phyloP scores from a whole-genome alignment of 768 basidiomycete species.

The Rhodotorula kratochvilovae region DNA sequence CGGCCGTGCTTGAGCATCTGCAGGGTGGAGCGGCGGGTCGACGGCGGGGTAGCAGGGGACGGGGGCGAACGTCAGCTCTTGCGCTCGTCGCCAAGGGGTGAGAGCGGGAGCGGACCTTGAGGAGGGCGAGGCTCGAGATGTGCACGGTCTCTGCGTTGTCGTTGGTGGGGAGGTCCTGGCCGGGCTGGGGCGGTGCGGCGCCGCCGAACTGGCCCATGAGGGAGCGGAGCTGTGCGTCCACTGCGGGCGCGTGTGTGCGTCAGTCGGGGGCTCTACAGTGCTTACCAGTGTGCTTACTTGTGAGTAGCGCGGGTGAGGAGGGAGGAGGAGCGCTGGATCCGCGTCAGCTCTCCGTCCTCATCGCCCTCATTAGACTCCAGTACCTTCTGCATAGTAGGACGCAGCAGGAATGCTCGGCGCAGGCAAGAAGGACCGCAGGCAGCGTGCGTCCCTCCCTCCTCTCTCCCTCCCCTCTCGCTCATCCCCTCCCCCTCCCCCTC shows the following conservation, averaged over 20 bases:
- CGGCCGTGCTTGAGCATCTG: slow-evolving; percentile 99
- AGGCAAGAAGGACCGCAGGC: slow-evolving; percentile 30
- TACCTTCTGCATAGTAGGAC: not conserved
- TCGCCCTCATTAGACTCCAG: too few species aligned
- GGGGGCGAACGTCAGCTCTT: slow-evolving; percentile 12
- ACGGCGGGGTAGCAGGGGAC: not conserved
- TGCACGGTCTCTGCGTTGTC: slow-evolving; percentile 62
- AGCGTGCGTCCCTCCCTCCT: slow-evolving; percentile 13
- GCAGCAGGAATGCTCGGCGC: not conserved
- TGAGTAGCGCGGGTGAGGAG: not conserved
- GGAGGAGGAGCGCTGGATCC: not conserved
- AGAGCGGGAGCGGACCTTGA: slow-evolving; percentile 65
- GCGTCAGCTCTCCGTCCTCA: not conserved
- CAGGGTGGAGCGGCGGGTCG: not conserved
- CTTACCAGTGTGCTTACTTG: not conserved
- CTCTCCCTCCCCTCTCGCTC: not conserved
- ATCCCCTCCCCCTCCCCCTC: not conserved
- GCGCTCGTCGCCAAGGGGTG: too few species aligned
- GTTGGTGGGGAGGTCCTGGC: slow-evolving; percentile 27
- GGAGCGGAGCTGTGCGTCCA: slow-evolving; percentile 23
- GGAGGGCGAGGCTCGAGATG: slow-evolving; percentile 90
- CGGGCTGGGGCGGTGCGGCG: slow-evolving; percentile 6
- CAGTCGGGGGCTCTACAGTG: not conserved
- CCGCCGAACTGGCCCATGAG: slow-evolving; percentile 34
- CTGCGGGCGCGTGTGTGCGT: not conserved